Evolutionary conservation across 345 rosid genomes (phyloP), one percentile per base, ranked within the genome.

Genomic region (Gossypium ekmanianum): DNA sequence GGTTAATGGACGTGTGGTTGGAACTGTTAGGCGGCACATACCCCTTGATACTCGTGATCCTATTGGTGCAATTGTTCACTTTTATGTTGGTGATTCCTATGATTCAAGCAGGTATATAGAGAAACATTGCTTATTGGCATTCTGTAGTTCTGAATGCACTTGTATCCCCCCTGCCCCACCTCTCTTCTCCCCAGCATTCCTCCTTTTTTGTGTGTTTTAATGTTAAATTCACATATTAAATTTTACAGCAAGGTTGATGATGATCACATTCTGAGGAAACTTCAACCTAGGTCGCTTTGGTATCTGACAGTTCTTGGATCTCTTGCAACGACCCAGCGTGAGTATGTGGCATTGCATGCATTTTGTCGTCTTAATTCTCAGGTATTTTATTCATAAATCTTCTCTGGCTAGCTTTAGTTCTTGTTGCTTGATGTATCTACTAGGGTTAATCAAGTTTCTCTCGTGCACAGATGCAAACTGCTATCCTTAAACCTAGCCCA

Each of bases 281-380:
- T 96, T 78, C 97, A 86, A 79, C 85, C 93, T 14, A 90, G 89
- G 86, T 82, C 88, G 73, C 83, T 83, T 58, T 96, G 99, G 99
- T 89, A 83, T 85, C 83, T 96, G 68, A 91, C 99, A 75, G 97
- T 92, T 71, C 92, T 96, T 61, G 99, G 99, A 78, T 93, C 99
- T 48, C 96, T 96, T 80, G 99, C 99, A 71, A 96, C 99, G 48
- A 96, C 97, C 72, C 99, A 96, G 85, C 90, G 99, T 55, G 99
- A 96, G 84, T 96, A 96, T 76, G 86, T 96, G 85, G 99, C 99
- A 17, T 79, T 96, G 87, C 99, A 96, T 85, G 97, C 99, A 72
- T 96, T 96, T 83, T 90, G 94, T 75, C 97, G 90, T 75, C 98
- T 96, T 74, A 96, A 92, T 88, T 83, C 83, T 45, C 99, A 91